Evolutionary conservation across 2,329 filamentous ascomycete species (phyloP), one percentile per base, ranked within the genome.

Genomic region (Alternaria sp.): DNA sequence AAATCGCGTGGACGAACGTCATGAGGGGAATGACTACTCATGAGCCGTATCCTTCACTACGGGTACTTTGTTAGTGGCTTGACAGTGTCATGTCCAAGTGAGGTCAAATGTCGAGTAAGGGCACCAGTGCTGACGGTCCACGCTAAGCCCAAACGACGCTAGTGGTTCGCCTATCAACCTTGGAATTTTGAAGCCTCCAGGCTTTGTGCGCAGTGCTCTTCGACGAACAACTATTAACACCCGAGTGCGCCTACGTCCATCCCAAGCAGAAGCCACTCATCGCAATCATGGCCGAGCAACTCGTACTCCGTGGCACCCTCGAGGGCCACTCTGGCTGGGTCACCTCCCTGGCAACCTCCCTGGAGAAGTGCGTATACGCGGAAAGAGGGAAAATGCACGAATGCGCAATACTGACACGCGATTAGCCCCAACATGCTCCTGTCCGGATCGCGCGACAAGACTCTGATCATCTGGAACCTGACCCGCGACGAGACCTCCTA

Each of bases 251-350:
- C 67, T 70, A 71, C 69, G 70, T 70, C 67, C 67, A 71, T 66
- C 67, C 61, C 69, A 75, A 74, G 71, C 74, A 74, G 72, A 74
- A 78, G 77, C 73, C 77, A 77, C 73, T 69, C 68, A 72, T 65
- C 66, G 66, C 69, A 79, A 84, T 81, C 81, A 96, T 96, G 92
- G 90, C 91, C 88, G 92, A 96, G 89, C 91, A 95, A 89, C 88
- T 96, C 84, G 93, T 96, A 87, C 91, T 96, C 86, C 94, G 95
- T 88, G 93, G 93, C 84, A 96, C 92, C 88, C 92, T 97, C 85
- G 93, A 96, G 91, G 95, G 95, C 90, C 95, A 98, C 91, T 96
- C 92, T 89, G 95, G 95, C 89, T 98, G 95, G 95, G 95, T 98
- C 87, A 98, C 95, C 86, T 93, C 90, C 87, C 89, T 98, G 86